Base-by-base conservation (phyloP, 1,139 yeast species). In the Zygosaccharomyces pseudobailii region DNA sequence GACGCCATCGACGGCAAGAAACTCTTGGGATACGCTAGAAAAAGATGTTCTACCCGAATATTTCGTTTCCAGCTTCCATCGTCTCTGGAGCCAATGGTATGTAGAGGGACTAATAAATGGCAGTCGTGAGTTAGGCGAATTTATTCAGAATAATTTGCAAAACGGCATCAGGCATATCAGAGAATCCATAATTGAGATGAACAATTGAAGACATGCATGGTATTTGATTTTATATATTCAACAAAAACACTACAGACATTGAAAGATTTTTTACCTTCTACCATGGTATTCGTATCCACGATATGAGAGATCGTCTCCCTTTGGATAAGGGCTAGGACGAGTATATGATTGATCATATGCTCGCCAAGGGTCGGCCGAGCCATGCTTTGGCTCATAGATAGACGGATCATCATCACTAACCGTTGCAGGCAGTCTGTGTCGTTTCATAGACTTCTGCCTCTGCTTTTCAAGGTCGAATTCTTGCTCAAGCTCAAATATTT, bases 381-480 rank as follows among this genome's bases (percentile, higher is more conserved):
- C 42, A 20, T 30, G 32, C 2, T 43, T 35, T 8, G 51, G 48
- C 30, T 40, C 45, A 27, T 42, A 43, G 25, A 42, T 42, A 3
- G 49, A 44, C 10, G 42, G 42, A 13, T 45, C 46, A 7, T 45
- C 45, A 25, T 47, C 54, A 17, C 43, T 36, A 35, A 43, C 35
- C 22, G 22, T 48, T 19, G 33, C 43, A 13, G 38, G 41, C 28
- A 39, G 33, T 19, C 36, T 48, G 24, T 36, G 46, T 5, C 41
- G 21, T 28, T 39, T 46, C 10, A 39, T 36, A 10, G 52, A 40
- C 39, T 53, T 55, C 8, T 46, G 49, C 34, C 53, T 56, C 42
- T 62, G 67, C n/a, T 56, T 57, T 43, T 64, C 66, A 10, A 64
- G 47, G 50, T 64, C 67, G 40, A 61, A 62, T 38, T 59, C 65